Conservation (phyloP, 805 yeast genomes). For the Monosporozyma aerobia region DNA sequence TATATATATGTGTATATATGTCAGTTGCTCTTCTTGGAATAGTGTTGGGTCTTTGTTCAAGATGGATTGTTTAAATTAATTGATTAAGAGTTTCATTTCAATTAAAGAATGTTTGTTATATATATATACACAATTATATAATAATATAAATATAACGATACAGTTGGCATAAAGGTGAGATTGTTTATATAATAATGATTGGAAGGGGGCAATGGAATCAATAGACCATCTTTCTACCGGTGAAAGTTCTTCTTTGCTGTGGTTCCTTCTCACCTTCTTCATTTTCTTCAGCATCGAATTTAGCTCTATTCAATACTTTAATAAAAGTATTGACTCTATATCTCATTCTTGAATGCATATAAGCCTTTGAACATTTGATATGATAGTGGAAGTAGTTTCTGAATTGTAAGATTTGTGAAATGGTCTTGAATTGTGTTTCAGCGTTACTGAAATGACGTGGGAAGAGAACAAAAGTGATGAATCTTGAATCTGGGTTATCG, state of each 20-base stretch:
- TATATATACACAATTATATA: background rate
- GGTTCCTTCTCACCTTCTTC: conserved; percentile 24
- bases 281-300: conserved; percentile 79
- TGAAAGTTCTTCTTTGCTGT: conserved; percentile 25
- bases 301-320: conserved; percentile 92
- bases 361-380: conserved; percentile 96
- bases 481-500: conserved; percentile 32
- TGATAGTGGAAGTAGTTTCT: conserved; percentile 98
- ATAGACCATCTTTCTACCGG: conserved; percentile 29
- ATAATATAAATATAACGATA: background rate
- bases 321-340: conserved; percentile 87
- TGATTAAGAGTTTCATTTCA: background rate
- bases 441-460: conserved; percentile 80
- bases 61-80: background rate
- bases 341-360: conserved; percentile 97
- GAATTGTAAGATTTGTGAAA: conserved; percentile 84
- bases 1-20: too few relatives aligned
- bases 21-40: background rate
- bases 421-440: conserved; percentile 31
- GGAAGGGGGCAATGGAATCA: conserved; percentile 1
- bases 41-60: too few relatives aligned
- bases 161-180: background rate
- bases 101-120: background rate
- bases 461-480: conserved; percentile 64
- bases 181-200: background rate